Evolutionary conservation across 2,329 filamentous ascomycete genomes (phyloP).

Genomic region (Fusarium abutilonis): DNA sequence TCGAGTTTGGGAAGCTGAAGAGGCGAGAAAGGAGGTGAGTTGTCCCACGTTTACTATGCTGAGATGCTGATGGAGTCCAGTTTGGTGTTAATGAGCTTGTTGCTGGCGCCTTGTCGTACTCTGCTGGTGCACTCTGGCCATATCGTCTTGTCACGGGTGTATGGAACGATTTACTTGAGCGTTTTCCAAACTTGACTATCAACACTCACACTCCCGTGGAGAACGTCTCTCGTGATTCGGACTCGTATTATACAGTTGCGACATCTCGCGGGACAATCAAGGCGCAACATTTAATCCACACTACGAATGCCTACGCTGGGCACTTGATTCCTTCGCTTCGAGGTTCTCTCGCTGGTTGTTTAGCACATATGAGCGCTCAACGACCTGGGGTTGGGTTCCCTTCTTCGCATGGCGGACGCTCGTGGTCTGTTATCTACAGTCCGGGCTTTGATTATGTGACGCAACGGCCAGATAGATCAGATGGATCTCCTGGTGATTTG

Average conservation of each 20-base stretch:
- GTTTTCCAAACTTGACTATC: conserved; percentile 50
- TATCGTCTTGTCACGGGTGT: conserved; percentile 60
- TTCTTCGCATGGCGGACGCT: conserved; percentile 49
- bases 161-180: conserved; percentile 54
- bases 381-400: conserved; percentile 51
- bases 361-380: conserved; percentile 63
- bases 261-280: conserved; percentile 58
- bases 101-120: conserved; percentile 56
- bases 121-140: conserved; percentile 61
- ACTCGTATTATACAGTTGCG: conserved; percentile 52
- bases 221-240: conserved; percentile 36
- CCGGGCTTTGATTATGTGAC: conserved; percentile 63
- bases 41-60: rapidly evolving
- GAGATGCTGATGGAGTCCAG: conserved; percentile 29
- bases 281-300: conserved; percentile 64
- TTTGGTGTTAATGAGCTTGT: conserved; percentile 52
- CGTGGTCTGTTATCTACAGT: conserved; percentile 62
- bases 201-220: conserved; percentile 53
- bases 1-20: conserved; percentile 48
- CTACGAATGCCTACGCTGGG: conserved; percentile 64
- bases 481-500: conserved; percentile 55
- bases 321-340: conserved; percentile 62
- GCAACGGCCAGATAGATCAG: conserved; percentile 52
- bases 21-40: conserved; percentile 48
- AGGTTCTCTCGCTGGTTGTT: conserved; percentile 56